phyloP scores from a whole-genome alignment of 2,329 filamentous ascomycete species.

The Scytalidium sp. region DNA sequence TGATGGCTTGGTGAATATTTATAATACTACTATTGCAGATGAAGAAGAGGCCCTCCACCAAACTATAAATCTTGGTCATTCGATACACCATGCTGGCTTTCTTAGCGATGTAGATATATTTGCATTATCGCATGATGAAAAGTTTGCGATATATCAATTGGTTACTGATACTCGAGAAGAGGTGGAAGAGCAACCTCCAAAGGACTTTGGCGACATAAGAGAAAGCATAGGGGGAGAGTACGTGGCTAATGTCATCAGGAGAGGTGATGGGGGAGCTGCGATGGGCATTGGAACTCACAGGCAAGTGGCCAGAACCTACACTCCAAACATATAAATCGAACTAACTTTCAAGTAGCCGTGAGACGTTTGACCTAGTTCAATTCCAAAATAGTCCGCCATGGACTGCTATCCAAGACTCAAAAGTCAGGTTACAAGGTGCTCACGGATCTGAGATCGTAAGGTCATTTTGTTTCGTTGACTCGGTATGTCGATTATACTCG shows the following conservation, averaged over 20 bases:
- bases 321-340: background rate
- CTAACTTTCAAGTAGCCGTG: conserved; percentile 35
- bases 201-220: conserved; percentile 68
- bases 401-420: conserved; percentile 51
- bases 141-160: conserved; percentile 69
- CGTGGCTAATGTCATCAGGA: conserved; percentile 62
- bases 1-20: conserved; percentile 75
- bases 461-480: conserved; percentile 61
- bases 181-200: conserved; percentile 41
- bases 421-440: conserved; percentile 58
- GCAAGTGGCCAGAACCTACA: conserved; percentile 41
- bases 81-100: conserved; percentile 73
- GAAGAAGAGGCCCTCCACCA: conserved; percentile 77
- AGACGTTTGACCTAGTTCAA: conserved; percentile 59
- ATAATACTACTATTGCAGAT: conserved; percentile 65
- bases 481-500: conserved; percentile 33
- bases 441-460: conserved; percentile 64
- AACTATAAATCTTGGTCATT: conserved; percentile 74
- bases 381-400: conserved; percentile 51
- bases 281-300: conserved; percentile 66
- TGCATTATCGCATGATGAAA: conserved; percentile 75
- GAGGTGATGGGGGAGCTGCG: conserved; percentile 57
- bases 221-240: conserved; percentile 68
- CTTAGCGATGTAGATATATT: conserved; percentile 63
- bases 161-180: conserved; percentile 61